Base-by-base conservation (phyloP, 2,329 filamentous ascomycete genomes). In the Xylaria digitata region DNA sequence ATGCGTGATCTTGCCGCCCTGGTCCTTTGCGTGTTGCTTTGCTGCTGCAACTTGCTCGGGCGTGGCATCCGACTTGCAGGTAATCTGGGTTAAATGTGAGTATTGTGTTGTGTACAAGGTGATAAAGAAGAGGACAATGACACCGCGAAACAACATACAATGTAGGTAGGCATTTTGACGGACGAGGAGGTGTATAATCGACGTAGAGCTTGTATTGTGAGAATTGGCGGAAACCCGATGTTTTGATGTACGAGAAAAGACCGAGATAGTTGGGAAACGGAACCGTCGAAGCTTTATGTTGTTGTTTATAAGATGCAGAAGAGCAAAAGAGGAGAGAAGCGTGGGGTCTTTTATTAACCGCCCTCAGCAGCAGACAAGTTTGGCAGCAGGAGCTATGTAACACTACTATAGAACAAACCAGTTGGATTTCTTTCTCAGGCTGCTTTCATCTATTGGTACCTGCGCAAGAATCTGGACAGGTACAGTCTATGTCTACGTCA, bases 1-100 rank as follows among this genome's bases (percentile, higher is more conserved):
- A 74, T 96, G 89, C 62, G 75, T 88, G 82, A 98, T 96, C 80
- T 88, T 89, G 78, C 94, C 95, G 77, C 95, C 95, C 78, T 95
- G 88, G 48, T 90, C 86, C 67, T 79, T 82, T 73, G 90, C 92
- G 66, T 90, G 82, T 78, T 94, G 82, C 89, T 97, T 97, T 68
- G 92, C 91, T 59, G 86, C 86, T 56, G 89, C 82, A 71, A 97
- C 84, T 77, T 96, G 84, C 37, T 89, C 87, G 54, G 83, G 76
- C 65, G 87, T 85, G 71, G 90, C 89, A 69, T 89, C 87, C 46
- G 89, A 83, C 81, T 96, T 95, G 80, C 92, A 87, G 63, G 93
- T 93, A 71, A 97, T 88, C 94, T 97, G 68, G 32, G 32, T 63
- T 23, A 55, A 59, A 52, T n/a, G 63, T 60, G 59, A 58, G 45